Conservation (phyloP, 2,329 filamentous ascomycete species). For the Aureobasidium leucospermi region DNA sequence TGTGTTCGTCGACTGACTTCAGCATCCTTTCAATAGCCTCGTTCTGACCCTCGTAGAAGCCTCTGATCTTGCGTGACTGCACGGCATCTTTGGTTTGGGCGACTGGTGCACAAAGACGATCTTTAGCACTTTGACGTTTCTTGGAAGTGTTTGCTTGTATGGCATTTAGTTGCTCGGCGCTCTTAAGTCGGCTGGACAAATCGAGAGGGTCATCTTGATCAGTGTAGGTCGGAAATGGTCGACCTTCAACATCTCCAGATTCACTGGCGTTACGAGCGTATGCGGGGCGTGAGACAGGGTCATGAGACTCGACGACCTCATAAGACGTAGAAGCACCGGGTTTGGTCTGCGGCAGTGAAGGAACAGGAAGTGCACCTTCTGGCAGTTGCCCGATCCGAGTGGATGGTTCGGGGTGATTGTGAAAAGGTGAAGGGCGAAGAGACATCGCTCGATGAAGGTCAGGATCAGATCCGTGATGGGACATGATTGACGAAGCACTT, state of each 20-base stretch:
- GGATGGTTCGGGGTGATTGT: slow-evolving; percentile 26
- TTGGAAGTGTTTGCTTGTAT: slow-evolving; percentile 76
- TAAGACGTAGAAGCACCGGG: slow-evolving; percentile 33
- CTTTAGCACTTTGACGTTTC: slow-evolving; percentile 52
- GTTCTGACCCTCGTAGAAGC: slow-evolving; percentile 88
- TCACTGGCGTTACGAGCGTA: slow-evolving; percentile 25
- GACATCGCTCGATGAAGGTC: slow-evolving; percentile 43
- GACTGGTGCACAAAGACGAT: slow-evolving; percentile 27
- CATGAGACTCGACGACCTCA: slow-evolving; percentile 29
- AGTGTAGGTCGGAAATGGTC: slow-evolving; percentile 51
- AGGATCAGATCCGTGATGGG: slow-evolving; percentile 32
- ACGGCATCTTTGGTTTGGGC: slow-evolving; percentile 35
- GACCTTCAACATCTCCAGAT: slow-evolving; percentile 37
- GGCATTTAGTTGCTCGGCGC: slow-evolving; percentile 61
- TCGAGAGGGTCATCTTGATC: slow-evolving; percentile 72
- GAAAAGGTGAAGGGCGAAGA: slow-evolving; percentile 40
- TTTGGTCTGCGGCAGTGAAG: slow-evolving; percentile 23
- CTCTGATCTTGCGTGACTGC: slow-evolving; percentile 54
- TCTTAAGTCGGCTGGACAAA: slow-evolving; percentile 70
- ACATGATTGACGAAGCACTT: neutral
- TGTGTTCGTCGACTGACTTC: slow-evolving; percentile 88
- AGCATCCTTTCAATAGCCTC: slow-evolving; percentile 86
- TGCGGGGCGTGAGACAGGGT: slow-evolving; percentile 30
- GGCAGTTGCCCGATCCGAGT: slow-evolving; percentile 18
- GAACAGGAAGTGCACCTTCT: slow-evolving; percentile 19